Evolutionary conservation across 202 grass and related monocot species (phyloP), one percentile per base, ranked within the genome.

Genomic region (Saccharum hybrid): DNA sequence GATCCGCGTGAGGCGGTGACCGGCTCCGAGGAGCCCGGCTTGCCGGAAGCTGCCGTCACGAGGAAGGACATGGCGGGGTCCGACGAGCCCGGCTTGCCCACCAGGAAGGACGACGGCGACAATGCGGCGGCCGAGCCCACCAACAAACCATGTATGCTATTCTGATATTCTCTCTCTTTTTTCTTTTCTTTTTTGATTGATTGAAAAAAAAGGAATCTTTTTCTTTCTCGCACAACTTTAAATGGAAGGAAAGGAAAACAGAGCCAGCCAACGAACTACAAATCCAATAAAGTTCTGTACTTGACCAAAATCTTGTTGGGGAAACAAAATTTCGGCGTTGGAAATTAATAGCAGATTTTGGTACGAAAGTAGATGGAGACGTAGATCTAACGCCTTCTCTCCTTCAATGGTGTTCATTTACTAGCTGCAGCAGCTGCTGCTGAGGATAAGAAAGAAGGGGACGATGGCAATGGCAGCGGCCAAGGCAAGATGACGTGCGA

Each of bases 401-500:
- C 49, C 43, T 40, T 65, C 33, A 19, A 49, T 38, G 59, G 51
- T n/a, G 18, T 8, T n/a, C 52, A n/a, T 6, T 57, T 57, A 9
- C 19, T 57, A 9, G 18, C 19, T 57, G 52, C 18, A 1, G 18
- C 39, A 91, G 83, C 87, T 60, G 34, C 87, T 60, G 34, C 40
- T 1, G 14, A 23, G 31, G 19, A 52, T 19, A 76, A 70, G 34
- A 13, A 22, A n/a, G 68, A 56, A 49, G 46, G 46, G 3, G 46
- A 60, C 5, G 49, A 7, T 1, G 54, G 19, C 56, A 59, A 59
- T 56, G 56, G 56, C 56, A n/a, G 19, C 56, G 56, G 19, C 8
- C 21, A 26, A 26, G 82, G 60, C 10, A 95, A 87, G 80, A 89
- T 95, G 63, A 68, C 16, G 15, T 95, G 93, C 81, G 93, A 95